Evolutionary conservation across 116 monocot species (phyloP).

Genomic region (Thalassia testudinum): DNA sequence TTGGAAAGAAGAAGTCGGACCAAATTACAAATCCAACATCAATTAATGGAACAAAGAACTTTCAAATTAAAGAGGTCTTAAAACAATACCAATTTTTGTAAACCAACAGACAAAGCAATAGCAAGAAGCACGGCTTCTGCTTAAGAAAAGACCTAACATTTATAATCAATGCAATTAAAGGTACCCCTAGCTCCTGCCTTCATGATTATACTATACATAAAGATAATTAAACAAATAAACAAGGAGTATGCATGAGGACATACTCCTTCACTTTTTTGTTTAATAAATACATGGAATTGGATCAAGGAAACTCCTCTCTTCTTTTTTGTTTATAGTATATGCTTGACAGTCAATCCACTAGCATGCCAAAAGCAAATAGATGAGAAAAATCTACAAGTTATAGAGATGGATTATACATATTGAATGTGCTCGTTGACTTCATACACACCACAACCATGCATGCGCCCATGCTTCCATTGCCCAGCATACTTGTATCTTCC

Average conservation of each 20-base stretch:
- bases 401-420: constrained; percentile 25
- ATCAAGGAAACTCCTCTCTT: neutral
- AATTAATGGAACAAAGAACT: neutral
- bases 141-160: too few relatives aligned
- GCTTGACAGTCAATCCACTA: neutral
- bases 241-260: neutral
- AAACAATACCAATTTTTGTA: too few relatives aligned
- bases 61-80: too few relatives aligned
- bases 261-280: neutral
- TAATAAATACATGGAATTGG: neutral
- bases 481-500: constrained; percentile 82
- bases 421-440: constrained; percentile 68
- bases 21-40: neutral
- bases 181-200: too few relatives aligned
- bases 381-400: neutral
- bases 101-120: too few relatives aligned
- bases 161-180: too few relatives aligned
- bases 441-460: constrained; percentile 90
- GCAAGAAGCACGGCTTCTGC: too few relatives aligned
- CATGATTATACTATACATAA: too few relatives aligned
- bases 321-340: too few relatives aligned
- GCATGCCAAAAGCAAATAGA: neutral
- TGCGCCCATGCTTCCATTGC: constrained; percentile 83
- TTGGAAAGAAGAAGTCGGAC: neutral
- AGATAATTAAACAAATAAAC: neutral